Conservation (phyloP, 2,329 filamentous ascomycete species). For the Neopestalotiopsis rosae region DNA sequence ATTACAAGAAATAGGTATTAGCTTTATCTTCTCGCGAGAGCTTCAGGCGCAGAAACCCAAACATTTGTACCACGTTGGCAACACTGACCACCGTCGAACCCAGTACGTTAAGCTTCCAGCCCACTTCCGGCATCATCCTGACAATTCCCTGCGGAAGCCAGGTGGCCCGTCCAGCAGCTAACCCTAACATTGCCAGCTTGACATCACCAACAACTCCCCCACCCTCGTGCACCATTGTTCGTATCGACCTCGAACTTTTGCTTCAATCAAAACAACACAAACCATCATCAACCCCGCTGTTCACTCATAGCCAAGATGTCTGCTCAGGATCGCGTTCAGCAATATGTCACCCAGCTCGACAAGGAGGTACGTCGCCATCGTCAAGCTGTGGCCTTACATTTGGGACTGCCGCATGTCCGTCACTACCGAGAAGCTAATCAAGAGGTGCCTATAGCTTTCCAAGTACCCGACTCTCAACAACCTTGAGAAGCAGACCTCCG, state of each 20-base stretch:
- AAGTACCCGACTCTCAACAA: conserved; percentile 86
- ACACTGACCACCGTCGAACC: not conserved
- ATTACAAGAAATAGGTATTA: not conserved
- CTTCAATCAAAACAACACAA: conserved; percentile 12
- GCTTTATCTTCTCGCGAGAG: not conserved
- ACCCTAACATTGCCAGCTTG: conserved; percentile 19
- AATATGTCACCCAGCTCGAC: conserved; percentile 80
- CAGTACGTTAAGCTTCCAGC: conserved; percentile 9
- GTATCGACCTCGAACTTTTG: conserved; percentile 4
- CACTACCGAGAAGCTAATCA: conserved; percentile 22
- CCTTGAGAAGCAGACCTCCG: conserved; percentile 81
- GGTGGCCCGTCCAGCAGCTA: conserved; percentile 14
- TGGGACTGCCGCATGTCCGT: conserved; percentile 22
- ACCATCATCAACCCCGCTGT: conserved; percentile 18
- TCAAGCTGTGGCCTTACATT: not conserved
- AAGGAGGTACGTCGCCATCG: conserved; percentile 67
- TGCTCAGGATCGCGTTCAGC: conserved; percentile 76
- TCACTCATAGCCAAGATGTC: conserved; percentile 62
- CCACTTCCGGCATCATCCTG: not conserved
- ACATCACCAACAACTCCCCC: conserved; percentile 18
- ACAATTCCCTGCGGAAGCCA: not conserved
- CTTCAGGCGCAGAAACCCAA: not conserved
- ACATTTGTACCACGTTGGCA: not conserved
- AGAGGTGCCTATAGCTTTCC: conserved; percentile 65
- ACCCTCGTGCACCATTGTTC: conserved; percentile 1